Conservation (phyloP, 306 rosid genomes). For the Morella rubra region DNA sequence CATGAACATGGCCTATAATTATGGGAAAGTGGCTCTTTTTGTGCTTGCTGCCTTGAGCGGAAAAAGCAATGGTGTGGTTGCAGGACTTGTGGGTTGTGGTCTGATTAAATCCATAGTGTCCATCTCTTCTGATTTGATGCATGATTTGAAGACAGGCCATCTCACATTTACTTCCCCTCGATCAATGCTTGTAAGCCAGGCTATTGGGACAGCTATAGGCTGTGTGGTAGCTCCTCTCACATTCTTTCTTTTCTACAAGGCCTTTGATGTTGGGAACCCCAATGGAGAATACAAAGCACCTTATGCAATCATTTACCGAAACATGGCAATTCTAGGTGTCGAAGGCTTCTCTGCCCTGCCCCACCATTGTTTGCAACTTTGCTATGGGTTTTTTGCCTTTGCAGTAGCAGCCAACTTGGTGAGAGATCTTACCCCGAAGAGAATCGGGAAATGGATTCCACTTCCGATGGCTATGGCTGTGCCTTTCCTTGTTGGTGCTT, state of each 20-base stretch:
- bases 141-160: constrained; percentile 91
- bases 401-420: constrained; percentile 71
- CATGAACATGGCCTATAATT: constrained; percentile 97
- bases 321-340: constrained; percentile 95
- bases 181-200: constrained; percentile 89
- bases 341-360: constrained; percentile 94
- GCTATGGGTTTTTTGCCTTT: constrained; percentile 76
- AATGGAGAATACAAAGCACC: constrained; percentile 93
- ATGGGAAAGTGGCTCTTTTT: constrained; percentile 96
- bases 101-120: constrained; percentile 90
- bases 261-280: constrained; percentile 84
- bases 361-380: constrained; percentile 77
- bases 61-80: constrained; percentile 71
- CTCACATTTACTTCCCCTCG: constrained; percentile 93
- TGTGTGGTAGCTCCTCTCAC: constrained; percentile 89
- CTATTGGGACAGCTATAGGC: constrained; percentile 91
- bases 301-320: constrained; percentile 82
- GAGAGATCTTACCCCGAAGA: constrained; percentile 63
- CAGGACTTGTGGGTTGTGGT: constrained; percentile 96
- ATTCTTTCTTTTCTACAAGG: constrained; percentile 89
- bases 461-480: constrained; percentile 99
- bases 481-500: constrained; percentile 92
- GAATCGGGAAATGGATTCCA: constrained; percentile 64
- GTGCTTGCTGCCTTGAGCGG: constrained; percentile 78
- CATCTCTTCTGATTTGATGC: constrained; percentile 95